Percentiles rank a stretch among this genome's conserved stretches.
phyloP scores from a whole-genome alignment of 2,329 filamentous ascomycete genomes.

The Amauroascus verrucosus region DNA sequence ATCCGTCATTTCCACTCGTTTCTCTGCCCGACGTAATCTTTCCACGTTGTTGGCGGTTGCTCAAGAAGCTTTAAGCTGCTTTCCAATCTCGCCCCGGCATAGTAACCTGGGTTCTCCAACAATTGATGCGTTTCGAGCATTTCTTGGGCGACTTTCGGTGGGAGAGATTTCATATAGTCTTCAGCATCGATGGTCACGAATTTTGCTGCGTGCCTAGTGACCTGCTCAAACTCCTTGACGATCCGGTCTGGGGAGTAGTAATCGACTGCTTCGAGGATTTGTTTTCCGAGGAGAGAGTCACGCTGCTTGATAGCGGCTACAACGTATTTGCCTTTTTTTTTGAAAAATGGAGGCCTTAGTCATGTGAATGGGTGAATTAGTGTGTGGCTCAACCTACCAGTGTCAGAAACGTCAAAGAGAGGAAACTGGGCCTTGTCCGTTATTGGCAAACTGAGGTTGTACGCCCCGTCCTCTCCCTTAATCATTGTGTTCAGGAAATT shows the following conservation, averaged over 20 bases:
- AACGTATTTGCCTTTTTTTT: slow-evolving; percentile 21
- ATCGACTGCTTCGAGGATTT: slow-evolving; percentile 36
- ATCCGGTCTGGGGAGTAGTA: slow-evolving; percentile 35
- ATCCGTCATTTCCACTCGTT: slow-evolving; percentile 8
- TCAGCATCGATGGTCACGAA: slow-evolving; percentile 21
- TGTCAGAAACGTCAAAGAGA: slow-evolving; percentile 38
- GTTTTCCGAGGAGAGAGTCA: slow-evolving; percentile 36
- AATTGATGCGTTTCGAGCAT: slow-evolving; percentile 46
- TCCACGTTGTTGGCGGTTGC: slow-evolving; percentile 22
- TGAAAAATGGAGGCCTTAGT: neutral
- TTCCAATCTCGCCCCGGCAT: slow-evolving; percentile 32
- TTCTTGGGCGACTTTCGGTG: slow-evolving; percentile 33
- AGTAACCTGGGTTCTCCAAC: slow-evolving; percentile 46
- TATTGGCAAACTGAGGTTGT: slow-evolving; percentile 22
- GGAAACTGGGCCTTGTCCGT: slow-evolving; percentile 31
- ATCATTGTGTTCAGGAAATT: slow-evolving; percentile 31
- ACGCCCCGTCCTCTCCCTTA: slow-evolving; percentile 23
- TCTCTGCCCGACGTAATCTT: slow-evolving; percentile 20
- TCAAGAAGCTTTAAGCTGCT: slow-evolving; percentile 22
- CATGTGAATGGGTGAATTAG: too few species aligned
- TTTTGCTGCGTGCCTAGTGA: slow-evolving; percentile 31
- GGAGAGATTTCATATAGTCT: slow-evolving; percentile 22
- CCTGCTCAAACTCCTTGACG: slow-evolving; percentile 30
- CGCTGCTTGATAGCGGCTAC: slow-evolving; percentile 30
- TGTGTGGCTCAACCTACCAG: slow-evolving; percentile 34